Evolutionary conservation across 2,329 filamentous ascomycete genomes (phyloP).

Genomic region (Sporothrix protearum): DNA sequence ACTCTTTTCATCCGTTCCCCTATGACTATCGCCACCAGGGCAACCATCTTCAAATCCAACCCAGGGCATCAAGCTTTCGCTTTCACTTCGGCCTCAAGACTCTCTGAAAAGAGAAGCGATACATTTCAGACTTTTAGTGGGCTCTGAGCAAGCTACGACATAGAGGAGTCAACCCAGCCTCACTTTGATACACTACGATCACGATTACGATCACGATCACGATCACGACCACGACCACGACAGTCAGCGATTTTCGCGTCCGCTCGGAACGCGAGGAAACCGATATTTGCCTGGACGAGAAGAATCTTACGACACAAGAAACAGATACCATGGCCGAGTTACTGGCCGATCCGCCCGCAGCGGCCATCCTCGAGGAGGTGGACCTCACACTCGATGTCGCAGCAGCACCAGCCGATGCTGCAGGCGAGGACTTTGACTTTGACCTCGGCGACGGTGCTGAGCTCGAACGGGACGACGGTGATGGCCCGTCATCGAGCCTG

Average conservation of each 20-base stretch:
- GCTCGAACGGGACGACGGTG: background rate
- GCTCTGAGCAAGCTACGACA: background rate
- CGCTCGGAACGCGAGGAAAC: background rate
- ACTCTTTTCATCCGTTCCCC: background rate
- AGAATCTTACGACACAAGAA: background rate
- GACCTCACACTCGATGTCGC: conserved; percentile 29
- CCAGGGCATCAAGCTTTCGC: background rate
- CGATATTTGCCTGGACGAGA: background rate
- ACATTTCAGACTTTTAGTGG: background rate
- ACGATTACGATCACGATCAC: background rate
- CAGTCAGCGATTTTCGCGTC: background rate
- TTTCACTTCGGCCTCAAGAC: background rate
- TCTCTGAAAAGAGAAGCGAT: background rate
- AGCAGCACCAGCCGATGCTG: conserved; percentile 23
- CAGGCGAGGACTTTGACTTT: conserved; percentile 36
- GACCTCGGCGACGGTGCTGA: conserved; percentile 30
- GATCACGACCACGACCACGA: background rate
- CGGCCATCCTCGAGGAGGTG: conserved; percentile 26
- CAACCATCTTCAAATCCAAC: background rate
- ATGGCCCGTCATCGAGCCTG: conserved; percentile 20
- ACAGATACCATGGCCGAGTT: conserved; percentile 28
- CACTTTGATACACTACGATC: background rate
- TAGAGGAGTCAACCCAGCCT: background rate
- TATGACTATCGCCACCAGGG: background rate
- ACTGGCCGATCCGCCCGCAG: conserved; percentile 20